Base-by-base conservation (phyloP, 345 rosid species). In the Eucalyptus pumila region DNA sequence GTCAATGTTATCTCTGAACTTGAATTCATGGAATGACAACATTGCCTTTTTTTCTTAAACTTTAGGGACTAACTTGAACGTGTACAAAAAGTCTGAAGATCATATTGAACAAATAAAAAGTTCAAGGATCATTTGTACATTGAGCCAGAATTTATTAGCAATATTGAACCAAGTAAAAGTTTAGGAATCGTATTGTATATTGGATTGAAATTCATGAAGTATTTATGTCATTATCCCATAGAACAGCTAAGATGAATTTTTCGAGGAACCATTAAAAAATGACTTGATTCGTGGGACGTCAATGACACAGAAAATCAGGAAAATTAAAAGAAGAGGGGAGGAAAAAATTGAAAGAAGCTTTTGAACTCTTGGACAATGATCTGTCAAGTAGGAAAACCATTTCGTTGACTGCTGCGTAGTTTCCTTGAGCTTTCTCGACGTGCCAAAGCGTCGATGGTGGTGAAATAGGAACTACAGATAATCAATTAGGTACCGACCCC, bases 1-100 rank as follows among this genome's bases (percentile, higher is more conserved):
- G 0, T 15, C 80, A n/a, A n/a, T 67, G 10, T 3, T 67, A 32
- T 67, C 1, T 34, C 0, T 67, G 0, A 32, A 67, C 42, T 67
- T 32, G 40, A 32, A 14, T 65, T 65, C 14, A 65, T 65, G 5
- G 9, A n/a, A n/a, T 17, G 76, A 65, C 19, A 65, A 65, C 2
- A 14, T 65, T 65, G 19, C n/a, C 16, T 11, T 65, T 65, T 65
- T 65, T 65, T n/a, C 6, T 14, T n/a, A n/a, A 14, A n/a, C 17
- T 65, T 65, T 4, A n/a, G 5, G 19, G 37, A 65, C 2, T n/a
- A n/a, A n/a, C 5, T 65, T 65, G 21, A 65, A 65, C 0, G 17
- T 65, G 15, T n/a, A 65, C 69, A 14, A 62, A 62, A 62, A 27
- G n/a, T 62, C 3, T 9, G 2, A 62, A 11, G 9, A 62, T 4